Evolutionary conservation across 805 yeast species (phyloP).

Genomic region (Hemisphaericaspora nanyangensis): DNA sequence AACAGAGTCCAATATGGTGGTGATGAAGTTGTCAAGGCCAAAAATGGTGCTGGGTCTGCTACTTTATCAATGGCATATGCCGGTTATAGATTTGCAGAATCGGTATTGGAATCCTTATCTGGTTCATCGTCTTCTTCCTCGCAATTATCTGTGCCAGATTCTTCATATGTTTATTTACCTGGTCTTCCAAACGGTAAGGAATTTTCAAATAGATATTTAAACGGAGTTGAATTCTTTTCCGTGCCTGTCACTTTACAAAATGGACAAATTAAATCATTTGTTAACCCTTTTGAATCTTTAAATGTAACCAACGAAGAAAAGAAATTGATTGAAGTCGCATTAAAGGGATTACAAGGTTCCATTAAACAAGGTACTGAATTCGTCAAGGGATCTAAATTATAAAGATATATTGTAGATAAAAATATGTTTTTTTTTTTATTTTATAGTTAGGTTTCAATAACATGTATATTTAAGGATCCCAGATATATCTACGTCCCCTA

Average conservation of each 20-base stretch:
- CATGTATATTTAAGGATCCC: too few relatives aligned
- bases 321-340: slow-evolving; percentile 33
- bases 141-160: slow-evolving; percentile 32
- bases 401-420: too few relatives aligned
- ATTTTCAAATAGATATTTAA: slow-evolving; percentile 31
- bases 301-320: slow-evolving; percentile 27
- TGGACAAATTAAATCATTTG: slow-evolving; percentile 34
- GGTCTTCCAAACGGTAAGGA: slow-evolving; percentile 47
- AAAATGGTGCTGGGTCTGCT: slow-evolving; percentile 92
- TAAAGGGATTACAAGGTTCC: slow-evolving; percentile 35
- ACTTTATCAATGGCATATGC: slow-evolving; percentile 96
- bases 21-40: slow-evolving; percentile 94
- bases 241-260: slow-evolving; percentile 42
- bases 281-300: slow-evolving; percentile 31
- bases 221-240: slow-evolving; percentile 44
- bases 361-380: slow-evolving; percentile 39
- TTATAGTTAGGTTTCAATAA: too few relatives aligned
- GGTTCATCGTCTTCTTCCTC: slow-evolving; percentile 13
- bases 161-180: slow-evolving; percentile 52
- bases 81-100: slow-evolving; percentile 74
- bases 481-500: too few relatives aligned
- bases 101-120: slow-evolving; percentile 33
- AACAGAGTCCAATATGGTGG: slow-evolving; percentile 65
- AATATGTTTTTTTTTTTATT: too few relatives aligned
- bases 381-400: slow-evolving; percentile 37